A percentile compares a stretch with the other conserved stretches of the same genome.
These are phyloP conservation scores for Penicillium sp. DNA, from an alignment of 2,329 filamentous ascomycete genomes.

Conservation along the genomic window DNA sequence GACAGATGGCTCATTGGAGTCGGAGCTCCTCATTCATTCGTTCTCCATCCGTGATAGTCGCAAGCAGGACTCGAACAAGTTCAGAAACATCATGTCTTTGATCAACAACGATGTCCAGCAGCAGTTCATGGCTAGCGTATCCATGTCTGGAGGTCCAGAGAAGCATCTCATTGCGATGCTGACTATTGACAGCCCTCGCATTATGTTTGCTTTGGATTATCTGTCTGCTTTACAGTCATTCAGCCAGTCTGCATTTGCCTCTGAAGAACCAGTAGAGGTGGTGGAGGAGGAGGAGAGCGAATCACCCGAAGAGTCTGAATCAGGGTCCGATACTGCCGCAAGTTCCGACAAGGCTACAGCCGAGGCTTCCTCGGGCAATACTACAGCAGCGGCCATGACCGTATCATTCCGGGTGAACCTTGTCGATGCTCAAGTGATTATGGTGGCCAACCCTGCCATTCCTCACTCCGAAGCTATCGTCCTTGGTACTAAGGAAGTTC, in stretches of 20 bases:
- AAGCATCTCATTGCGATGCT: constrained; percentile 84
- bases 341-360: constrained; percentile 27
- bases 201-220: constrained; percentile 96
- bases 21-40: constrained; percentile 87
- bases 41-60: constrained; percentile 94
- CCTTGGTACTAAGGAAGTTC: constrained; percentile 86
- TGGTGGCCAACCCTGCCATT: constrained; percentile 91
- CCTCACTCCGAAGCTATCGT: constrained; percentile 94
- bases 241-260: constrained; percentile 65
- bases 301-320: constrained; percentile 38
- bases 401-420: constrained; percentile 90
- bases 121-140: constrained; percentile 96
- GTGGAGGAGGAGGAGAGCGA: constrained; percentile 38
- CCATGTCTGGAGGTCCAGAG: constrained; percentile 82
- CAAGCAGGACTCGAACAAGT: constrained; percentile 88
- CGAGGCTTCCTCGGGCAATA: constrained; percentile 30
- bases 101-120: constrained; percentile 89
- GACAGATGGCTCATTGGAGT: constrained; percentile 86
- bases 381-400: constrained; percentile 58
- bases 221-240: constrained; percentile 87
- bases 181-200: constrained; percentile 87
- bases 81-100: constrained; percentile 95
- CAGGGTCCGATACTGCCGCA: constrained; percentile 32
- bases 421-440: constrained; percentile 92
- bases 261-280: constrained; percentile 49